Evolutionary conservation across 345 rosid species (phyloP), one percentile per base, ranked within the genome.

Genomic region (Rhizophora apiculata): DNA sequence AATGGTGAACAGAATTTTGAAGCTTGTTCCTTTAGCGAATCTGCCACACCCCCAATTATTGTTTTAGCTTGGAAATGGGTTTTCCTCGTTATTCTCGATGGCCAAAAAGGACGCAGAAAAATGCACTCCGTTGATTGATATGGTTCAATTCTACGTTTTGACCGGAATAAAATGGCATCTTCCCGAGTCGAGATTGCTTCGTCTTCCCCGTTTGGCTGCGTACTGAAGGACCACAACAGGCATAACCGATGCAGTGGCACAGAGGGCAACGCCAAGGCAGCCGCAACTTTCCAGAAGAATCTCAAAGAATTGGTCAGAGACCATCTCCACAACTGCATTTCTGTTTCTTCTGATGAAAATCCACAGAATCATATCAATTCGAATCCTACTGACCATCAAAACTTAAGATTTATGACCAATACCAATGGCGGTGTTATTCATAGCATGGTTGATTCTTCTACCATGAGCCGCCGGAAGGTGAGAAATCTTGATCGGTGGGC

Each of bases 141-240:
- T 11, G 32, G 9, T 49, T 20, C 7, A 31, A 19, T 54, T 30
- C 9, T 6, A 9, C 29, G 57, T 58, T 22, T 26, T 20, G 39
- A 29, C 27, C 26, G 22, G 13, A 39, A 68, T n/a, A 52, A 31
- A 48, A 90, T 93, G 98, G 96, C 89, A 18, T 89, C 87, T 30
- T 88, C 88, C 2, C 87, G 85, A 31, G 85, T 90, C 0, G 91
- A 89, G 79, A 71, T 89, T 29, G 84, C 75, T 34, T 77, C 96
- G 0, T 84, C 93, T 30, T 62, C 87, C 18, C 84, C 86, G 52
- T 83, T 90, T 70, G 85, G 86, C 49, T 81, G 88, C 66, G 83
- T 85, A 10, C 74, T 90, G 63, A 84, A 84, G 72, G 92, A 90
- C 63, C 86, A 74, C 11, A 83, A 71, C 36, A 72, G 88, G 48